Percentiles rank a stretch among this genome's conserved stretches.
Conservation (phyloP, 768 basidiomycete species). For the Gloeopeniophorella convolvens region DNA sequence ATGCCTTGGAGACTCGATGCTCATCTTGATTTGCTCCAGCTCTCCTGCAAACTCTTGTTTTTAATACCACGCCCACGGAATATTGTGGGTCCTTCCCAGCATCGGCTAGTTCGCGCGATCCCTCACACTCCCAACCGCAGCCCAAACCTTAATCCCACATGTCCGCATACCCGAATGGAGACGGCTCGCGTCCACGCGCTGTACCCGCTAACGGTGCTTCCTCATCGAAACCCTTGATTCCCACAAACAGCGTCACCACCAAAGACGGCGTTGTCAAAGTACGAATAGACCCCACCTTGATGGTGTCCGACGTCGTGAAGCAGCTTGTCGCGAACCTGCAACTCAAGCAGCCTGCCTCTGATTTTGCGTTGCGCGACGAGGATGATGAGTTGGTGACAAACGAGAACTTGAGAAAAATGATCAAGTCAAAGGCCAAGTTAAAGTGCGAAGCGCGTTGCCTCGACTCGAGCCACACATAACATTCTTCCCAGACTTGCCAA, state of each 20-base stretch:
- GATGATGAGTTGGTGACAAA: slow-evolving; percentile 80
- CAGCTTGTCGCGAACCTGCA: slow-evolving; percentile 79
- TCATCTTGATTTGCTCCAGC: neutral
- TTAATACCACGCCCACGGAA: no score
- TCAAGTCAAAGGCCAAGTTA: slow-evolving; percentile 68
- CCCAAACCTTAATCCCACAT: no score
- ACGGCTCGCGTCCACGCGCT: slow-evolving; percentile 5
- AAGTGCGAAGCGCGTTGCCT: slow-evolving; percentile 43
- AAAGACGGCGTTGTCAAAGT: slow-evolving; percentile 75
- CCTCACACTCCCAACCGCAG: no score
- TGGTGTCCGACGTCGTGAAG: slow-evolving; percentile 78
- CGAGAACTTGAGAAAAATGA: slow-evolving; percentile 78
- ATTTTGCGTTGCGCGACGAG: slow-evolving; percentile 79
- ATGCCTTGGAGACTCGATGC: no score
- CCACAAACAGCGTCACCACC: slow-evolving; percentile 81
- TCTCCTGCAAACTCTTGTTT: no score
- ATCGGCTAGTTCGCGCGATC: no score
- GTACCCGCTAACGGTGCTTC: slow-evolving; percentile 18
- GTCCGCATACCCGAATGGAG: slow-evolving; percentile 10
- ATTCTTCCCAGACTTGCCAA: slow-evolving; percentile 56
- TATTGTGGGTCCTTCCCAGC: no score
- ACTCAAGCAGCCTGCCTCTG: slow-evolving; percentile 62
- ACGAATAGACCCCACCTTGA: slow-evolving; percentile 77
- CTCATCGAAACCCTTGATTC: slow-evolving; percentile 47
- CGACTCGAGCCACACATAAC: neutral